These are phyloP conservation scores for Juglanconis oblonga DNA, from an alignment of 2,329 filamentous ascomycete species.

Conservation along the genomic window DNA sequence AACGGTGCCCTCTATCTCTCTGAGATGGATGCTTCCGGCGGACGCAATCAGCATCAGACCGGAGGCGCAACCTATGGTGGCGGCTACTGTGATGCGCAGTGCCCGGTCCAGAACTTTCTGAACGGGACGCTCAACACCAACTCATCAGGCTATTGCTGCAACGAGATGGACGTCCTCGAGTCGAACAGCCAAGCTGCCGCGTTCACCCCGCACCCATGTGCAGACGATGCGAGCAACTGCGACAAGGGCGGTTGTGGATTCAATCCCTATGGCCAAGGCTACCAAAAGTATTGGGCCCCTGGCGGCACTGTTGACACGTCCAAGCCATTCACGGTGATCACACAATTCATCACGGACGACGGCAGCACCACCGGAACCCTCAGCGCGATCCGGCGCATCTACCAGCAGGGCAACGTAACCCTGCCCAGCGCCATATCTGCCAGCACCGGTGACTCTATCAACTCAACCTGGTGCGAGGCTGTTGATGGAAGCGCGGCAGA, in stretches of 20 bases:
- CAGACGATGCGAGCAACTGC: constrained; percentile 35
- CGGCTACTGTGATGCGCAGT: constrained; percentile 41
- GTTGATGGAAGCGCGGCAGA: constrained; percentile 13
- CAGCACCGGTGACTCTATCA: constrained; percentile 34
- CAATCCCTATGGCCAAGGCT: constrained; percentile 22
- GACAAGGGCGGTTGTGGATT: constrained; percentile 59
- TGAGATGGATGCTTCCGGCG: constrained; percentile 46
- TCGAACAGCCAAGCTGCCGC: constrained; percentile 56
- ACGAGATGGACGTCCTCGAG: constrained; percentile 54
- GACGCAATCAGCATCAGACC: constrained; percentile 37
- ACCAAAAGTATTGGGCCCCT: constrained; percentile 26
- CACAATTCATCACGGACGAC: constrained; percentile 39
- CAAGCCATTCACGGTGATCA: constrained; percentile 35
- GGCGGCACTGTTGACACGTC: constrained; percentile 44
- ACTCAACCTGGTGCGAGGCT: constrained; percentile 46
- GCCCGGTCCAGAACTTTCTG: constrained; percentile 35
- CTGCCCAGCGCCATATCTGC: constrained; percentile 30
- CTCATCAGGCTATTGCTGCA: constrained; percentile 44
- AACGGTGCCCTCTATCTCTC: constrained; percentile 52
- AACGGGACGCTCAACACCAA: constrained; percentile 40
- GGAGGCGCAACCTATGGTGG: constrained; percentile 43
- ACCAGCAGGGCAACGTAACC: constrained; percentile 42
- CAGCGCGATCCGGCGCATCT: constrained; percentile 42
- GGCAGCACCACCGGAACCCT: constrained; percentile 37
- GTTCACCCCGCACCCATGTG: constrained; percentile 56